These are phyloP conservation scores for Aspergillus ochraceoroseus DNA, from an alignment of 2,329 filamentous ascomycete species.

Conservation along the genomic window DNA sequence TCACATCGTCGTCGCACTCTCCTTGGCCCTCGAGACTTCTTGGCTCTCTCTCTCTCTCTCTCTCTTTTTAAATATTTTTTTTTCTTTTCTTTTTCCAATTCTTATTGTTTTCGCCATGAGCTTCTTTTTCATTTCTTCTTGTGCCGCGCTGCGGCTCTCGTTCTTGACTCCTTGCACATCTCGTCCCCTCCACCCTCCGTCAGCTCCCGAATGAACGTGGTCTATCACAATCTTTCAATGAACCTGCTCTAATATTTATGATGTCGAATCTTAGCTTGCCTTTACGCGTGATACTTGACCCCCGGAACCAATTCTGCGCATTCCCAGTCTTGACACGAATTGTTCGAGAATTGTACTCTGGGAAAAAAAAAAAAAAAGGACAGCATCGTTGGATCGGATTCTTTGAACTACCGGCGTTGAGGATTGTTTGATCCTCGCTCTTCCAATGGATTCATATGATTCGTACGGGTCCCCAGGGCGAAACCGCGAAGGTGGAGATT, in stretches of 20 bases:
- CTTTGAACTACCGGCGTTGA: too few species aligned
- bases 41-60: constrained; percentile 16
- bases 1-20: constrained; percentile 22
- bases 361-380: too few species aligned
- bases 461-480: constrained; percentile 44
- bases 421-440: too few species aligned
- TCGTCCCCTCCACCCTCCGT: constrained; percentile 24
- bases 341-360: too few species aligned
- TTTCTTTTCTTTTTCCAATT: constrained; percentile 2
- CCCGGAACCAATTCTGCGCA: neutral
- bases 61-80: constrained; percentile 20
- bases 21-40: constrained; percentile 16
- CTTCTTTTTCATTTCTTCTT: constrained; percentile 12
- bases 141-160: constrained; percentile 16
- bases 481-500: constrained; percentile 40
- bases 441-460: constrained; percentile 46
- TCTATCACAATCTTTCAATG: constrained; percentile 21
- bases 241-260: constrained; percentile 36
- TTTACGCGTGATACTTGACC: constrained; percentile 12
- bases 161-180: constrained; percentile 23
- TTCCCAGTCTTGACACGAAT: too few species aligned
- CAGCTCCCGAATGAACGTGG: constrained; percentile 22
- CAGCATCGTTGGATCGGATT: too few species aligned
- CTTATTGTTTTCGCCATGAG: constrained; percentile 1
- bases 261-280: constrained; percentile 37